These are phyloP conservation scores for Ganoderma leucocontextum DNA, from an alignment of 1,284 basidiomycete genomes.

Conservation along the genomic window DNA sequence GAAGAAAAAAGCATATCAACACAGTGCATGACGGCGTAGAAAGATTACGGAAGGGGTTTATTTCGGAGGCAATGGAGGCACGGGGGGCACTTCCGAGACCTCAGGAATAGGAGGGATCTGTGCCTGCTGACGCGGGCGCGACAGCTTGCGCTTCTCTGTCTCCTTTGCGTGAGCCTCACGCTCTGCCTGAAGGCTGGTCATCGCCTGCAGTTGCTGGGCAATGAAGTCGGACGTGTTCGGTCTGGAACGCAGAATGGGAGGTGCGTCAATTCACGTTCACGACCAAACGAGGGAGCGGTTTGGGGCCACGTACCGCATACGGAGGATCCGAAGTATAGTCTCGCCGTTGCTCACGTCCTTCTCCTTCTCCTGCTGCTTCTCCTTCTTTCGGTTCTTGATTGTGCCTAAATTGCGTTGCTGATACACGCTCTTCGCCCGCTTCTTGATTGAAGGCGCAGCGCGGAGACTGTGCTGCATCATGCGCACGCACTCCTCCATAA, in stretches of 20 bases:
- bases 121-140: slow-evolving; percentile 41
- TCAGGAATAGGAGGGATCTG: slow-evolving; percentile 37
- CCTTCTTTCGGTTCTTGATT: slow-evolving; percentile 93
- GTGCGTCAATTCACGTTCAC: background rate
- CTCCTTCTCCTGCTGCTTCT: slow-evolving; percentile 79
- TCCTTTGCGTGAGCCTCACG: slow-evolving; percentile 69
- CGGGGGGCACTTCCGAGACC: slow-evolving; percentile 30
- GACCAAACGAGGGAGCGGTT: background rate
- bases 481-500: slow-evolving; percentile 97
- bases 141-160: slow-evolving; percentile 59
- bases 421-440: slow-evolving; percentile 91
- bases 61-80: slow-evolving; percentile 36
- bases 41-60: slow-evolving; percentile 9
- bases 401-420: slow-evolving; percentile 93
- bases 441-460: slow-evolving; percentile 79
- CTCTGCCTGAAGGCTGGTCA: slow-evolving; percentile 78
- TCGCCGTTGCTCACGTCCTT: slow-evolving; percentile 79
- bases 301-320: slow-evolving; percentile 81
- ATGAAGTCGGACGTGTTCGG: slow-evolving; percentile 89
- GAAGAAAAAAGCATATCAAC: background rate
- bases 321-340: slow-evolving; percentile 90
- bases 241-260: slow-evolving; percentile 48
- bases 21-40: background rate
- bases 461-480: slow-evolving; percentile 88
- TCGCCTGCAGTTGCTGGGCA: slow-evolving; percentile 85